Conservation (phyloP, 2,329 filamentous ascomycete genomes). For the Calonectria hawksworthii region DNA sequence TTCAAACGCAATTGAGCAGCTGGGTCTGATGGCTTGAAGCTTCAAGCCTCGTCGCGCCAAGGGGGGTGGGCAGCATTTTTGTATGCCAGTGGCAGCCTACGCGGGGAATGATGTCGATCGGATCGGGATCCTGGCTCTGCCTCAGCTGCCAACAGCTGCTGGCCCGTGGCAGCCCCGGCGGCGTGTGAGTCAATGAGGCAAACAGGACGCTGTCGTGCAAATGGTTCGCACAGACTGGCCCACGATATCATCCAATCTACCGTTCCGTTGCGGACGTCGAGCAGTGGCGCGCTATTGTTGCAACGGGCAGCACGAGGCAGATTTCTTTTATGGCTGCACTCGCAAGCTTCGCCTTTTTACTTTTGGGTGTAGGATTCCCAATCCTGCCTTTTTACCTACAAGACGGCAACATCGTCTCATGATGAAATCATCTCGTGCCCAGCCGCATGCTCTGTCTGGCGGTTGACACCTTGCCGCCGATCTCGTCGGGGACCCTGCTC, state of each 20-base stretch:
- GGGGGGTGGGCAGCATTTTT: slow-evolving; percentile 9
- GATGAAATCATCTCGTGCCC: neutral
- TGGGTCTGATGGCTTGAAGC: slow-evolving; percentile 1
- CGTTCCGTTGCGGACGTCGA: neutral
- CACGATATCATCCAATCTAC: neutral
- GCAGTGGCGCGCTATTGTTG: slow-evolving; percentile 19
- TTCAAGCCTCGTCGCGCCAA: neutral
- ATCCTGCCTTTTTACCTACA: neutral
- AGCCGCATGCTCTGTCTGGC: neutral
- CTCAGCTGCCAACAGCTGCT: neutral
- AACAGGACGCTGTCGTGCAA: neutral
- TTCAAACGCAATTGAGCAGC: neutral
- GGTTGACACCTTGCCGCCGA: neutral
- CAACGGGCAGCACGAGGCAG: slow-evolving; percentile 13
- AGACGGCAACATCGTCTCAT: neutral
- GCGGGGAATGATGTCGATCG: slow-evolving; percentile 6
- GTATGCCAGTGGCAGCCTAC: neutral
- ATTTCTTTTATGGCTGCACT: neutral
- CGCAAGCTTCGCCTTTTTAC: neutral
- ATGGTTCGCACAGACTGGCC: slow-evolving; percentile 1
- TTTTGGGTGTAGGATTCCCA: neutral
- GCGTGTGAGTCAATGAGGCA: slow-evolving; percentile 1
- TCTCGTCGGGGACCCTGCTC: neutral
- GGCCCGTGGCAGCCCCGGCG: neutral
- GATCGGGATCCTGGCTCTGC: neutral